Evolutionary conservation across 805 yeast species (phyloP), one percentile per base, ranked within the genome.

Genomic region (Candida ortonii): DNA sequence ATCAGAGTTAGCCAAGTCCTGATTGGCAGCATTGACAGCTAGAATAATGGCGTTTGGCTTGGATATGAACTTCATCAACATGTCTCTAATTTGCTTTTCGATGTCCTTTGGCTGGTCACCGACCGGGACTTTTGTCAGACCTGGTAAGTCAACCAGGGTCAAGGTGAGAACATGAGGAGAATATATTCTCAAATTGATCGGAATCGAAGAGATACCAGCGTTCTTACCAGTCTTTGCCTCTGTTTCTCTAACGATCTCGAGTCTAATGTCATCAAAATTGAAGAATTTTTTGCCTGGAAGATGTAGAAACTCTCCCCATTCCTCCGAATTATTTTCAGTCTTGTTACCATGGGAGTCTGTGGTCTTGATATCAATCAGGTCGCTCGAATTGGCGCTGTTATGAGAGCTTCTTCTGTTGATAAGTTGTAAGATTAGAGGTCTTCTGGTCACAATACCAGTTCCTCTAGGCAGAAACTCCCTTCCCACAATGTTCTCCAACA

Each of bases 81-180:
- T 82, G 46, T 88, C 95, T 55, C 88, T 80, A 53, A 93, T 93
- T 65, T 87, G 97, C 46, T 74, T 78, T 67, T 93, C 98, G 47
- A 93, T 93, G 62, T 93, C 98, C 52, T 84, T 83, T 36, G 98
- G 98, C 65, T 93, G 98, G 65, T 93, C 98, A 31, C 98, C 98
- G 36, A 93, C 96, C 4, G 98, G 98, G 23, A 93, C 98, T 60
- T 93, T 93, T 25, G 98, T 93, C 54, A 93, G 75, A 41, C 98
- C 98, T 7, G 98, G 98, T 53, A 93, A 73, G 65, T 93, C 98
- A 25, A 93, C 97, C 52, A 93, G 73, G 6, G 98, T 93, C 58
- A 90, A 75, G 13, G 96, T 89, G 46, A 90, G 70, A 28, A 90
- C 97, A 50, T 87, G 88, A 15, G 98, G 97, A 16, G 96, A 87